Evolutionary conservation across 345 rosid genomes (phyloP).

Genomic region (Populus nigra): DNA sequence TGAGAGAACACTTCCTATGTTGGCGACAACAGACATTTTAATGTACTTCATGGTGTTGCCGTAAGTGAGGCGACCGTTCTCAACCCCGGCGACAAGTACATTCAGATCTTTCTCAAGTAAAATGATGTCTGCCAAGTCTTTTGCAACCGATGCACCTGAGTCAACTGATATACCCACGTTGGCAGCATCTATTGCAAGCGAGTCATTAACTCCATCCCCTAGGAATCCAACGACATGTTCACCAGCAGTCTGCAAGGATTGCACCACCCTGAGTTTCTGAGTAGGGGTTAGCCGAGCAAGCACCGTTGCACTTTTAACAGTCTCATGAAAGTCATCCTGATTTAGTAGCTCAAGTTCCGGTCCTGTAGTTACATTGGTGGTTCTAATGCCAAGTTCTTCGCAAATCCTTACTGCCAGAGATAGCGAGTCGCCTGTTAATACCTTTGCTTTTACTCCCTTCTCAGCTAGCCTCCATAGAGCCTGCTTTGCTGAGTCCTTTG

Average conservation of each 20-base stretch:
- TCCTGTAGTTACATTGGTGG: slow-evolving; percentile 61
- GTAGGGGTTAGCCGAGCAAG: slow-evolving; percentile 64
- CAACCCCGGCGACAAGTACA: slow-evolving; percentile 69
- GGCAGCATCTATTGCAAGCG: slow-evolving; percentile 68
- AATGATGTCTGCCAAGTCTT: slow-evolving; percentile 65
- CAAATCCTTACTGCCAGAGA: slow-evolving; percentile 61
- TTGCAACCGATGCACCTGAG: slow-evolving; percentile 63
- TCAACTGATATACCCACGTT: slow-evolving; percentile 67
- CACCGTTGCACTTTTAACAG: slow-evolving; percentile 58
- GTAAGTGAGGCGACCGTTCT: slow-evolving; percentile 54
- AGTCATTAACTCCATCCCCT: slow-evolving; percentile 67
- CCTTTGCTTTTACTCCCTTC: slow-evolving; percentile 74
- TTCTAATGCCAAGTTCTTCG: slow-evolving; percentile 69
- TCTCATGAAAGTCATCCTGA: slow-evolving; percentile 57
- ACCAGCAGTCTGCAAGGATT: slow-evolving; percentile 57
- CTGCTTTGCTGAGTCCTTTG: slow-evolving; percentile 74
- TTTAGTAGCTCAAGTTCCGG: slow-evolving; percentile 61
- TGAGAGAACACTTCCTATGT: slow-evolving; percentile 50
- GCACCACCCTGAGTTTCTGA: slow-evolving; percentile 61
- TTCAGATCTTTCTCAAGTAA: slow-evolving; percentile 70
- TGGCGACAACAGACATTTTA: slow-evolving; percentile 67
- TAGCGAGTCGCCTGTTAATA: slow-evolving; percentile 61
- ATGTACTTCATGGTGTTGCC: slow-evolving; percentile 78
- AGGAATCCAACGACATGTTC: slow-evolving; percentile 58
- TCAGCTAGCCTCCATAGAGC: slow-evolving; percentile 67